phyloP scores from a whole-genome alignment of 2,329 filamentous ascomycete species.

The Claviceps capensis region DNA sequence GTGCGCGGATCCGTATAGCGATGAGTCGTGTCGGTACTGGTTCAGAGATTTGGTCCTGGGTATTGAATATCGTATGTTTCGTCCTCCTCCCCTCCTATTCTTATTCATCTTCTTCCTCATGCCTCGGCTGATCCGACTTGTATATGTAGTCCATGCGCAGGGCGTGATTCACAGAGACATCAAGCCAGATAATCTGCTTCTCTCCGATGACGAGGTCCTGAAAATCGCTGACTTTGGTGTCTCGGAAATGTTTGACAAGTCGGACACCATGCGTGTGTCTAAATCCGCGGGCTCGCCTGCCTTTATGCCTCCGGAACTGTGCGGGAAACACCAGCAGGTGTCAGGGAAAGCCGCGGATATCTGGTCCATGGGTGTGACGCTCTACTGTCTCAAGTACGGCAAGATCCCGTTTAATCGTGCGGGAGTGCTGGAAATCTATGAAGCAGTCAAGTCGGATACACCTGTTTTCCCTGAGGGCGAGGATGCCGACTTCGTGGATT shows the following conservation, averaged over 20 bases:
- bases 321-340: conserved; percentile 73
- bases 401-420: conserved; percentile 71
- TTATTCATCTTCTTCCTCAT: not conserved
- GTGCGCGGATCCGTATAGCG: conserved; percentile 64
- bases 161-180: conserved; percentile 94
- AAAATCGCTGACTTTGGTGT: conserved; percentile 99
- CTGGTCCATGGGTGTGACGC: conserved; percentile 94
- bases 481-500: conserved; percentile 55
- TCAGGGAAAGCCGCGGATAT: conserved; percentile 86
- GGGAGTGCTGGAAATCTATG: conserved; percentile 74
- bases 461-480: conserved; percentile 48
- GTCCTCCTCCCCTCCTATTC: not conserved
- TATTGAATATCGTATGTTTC: conserved; percentile 70
- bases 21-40: conserved; percentile 76
- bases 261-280: conserved; percentile 70
- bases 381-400: conserved; percentile 87
- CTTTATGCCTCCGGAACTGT: conserved; percentile 87
- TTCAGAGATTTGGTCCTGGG: conserved; percentile 90
- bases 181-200: conserved; percentile 89
- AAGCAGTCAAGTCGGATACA: conserved; percentile 66
- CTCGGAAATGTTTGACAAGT: conserved; percentile 92
- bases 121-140: conserved; percentile 5
- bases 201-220: conserved; percentile 83
- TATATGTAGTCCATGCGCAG: conserved; percentile 63
- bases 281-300: conserved; percentile 93